Base-by-base conservation (phyloP, 805 yeast species). In the Lipomyces starkeyi region DNA sequence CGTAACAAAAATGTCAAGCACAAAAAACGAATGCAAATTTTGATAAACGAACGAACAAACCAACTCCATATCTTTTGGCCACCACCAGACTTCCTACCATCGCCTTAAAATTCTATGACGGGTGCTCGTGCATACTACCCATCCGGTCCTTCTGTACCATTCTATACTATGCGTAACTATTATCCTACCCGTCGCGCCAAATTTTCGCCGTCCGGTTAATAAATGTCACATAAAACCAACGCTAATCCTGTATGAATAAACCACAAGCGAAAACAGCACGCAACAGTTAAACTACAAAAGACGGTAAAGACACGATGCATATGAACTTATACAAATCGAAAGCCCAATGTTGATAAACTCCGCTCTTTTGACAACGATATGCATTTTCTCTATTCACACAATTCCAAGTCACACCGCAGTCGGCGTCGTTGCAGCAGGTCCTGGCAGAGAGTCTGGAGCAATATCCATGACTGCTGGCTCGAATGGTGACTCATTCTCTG, bases 401-500 rank as follows among this genome's bases (percentile, higher is more conserved):
- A n/a, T 59, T 47, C 63, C 55, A 58, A 25, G 59, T 56, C 54
- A 60, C 67, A 29, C 67, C 37, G 49, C 49, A 43, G 49, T 43
- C 49, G 49, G 49, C 49, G 49, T 43, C 49, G 49, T n/a, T 17
- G 20, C 32, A 54, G n/a, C 57, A 6, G 34, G 17, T 54, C 5
- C 57, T 14, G 34, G 32, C 34, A 29, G 14, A 6, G 34, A 6
- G n/a, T 27, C 57, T 25, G n/a, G 57, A 29, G 34, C 4, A 11
- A 54, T 17, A 20, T 6, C 56, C 59, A 37, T 58, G 34, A 57
- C 56, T 34, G 65, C 60, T 29, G 62, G 61, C 32, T 58, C 64
- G 35, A 57, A 61, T 20, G 65, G 60, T 58, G 65, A 62, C 43
- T 34, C 61, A 9, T 37, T 59, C 61, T 56, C 63, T 22, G 69